Conservation (phyloP, 495 filamentous ascomycete genomes). For the Penicillium riverlandense region DNA sequence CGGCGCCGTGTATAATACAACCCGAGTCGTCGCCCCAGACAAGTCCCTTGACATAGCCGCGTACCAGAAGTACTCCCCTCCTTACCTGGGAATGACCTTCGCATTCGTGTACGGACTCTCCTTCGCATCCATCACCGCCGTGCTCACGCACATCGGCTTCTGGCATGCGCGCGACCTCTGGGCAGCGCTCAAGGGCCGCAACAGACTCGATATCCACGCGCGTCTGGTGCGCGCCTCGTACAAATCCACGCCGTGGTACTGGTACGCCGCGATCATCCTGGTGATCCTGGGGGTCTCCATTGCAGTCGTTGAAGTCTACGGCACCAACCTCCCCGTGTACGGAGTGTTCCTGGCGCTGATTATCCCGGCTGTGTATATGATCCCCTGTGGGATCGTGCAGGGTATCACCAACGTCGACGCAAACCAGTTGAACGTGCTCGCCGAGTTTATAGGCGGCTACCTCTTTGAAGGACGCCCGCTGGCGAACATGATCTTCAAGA, state of each 20-base stretch:
- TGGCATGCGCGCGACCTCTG: slow-evolving; percentile 54
- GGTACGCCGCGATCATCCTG: slow-evolving; percentile 70
- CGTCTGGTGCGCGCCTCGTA: slow-evolving; percentile 67
- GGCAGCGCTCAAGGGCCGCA: slow-evolving; percentile 33
- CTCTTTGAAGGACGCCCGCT: slow-evolving; percentile 73
- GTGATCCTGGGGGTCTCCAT: slow-evolving; percentile 70
- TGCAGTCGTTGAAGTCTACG: slow-evolving; percentile 74
- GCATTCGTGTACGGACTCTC: slow-evolving; percentile 75
- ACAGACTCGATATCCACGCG: slow-evolving; percentile 54
- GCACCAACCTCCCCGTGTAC: slow-evolving; percentile 75
- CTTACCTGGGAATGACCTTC: slow-evolving; percentile 76
- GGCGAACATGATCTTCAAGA: slow-evolving; percentile 77
- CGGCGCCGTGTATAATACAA: slow-evolving; percentile 70
- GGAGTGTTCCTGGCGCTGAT: slow-evolving; percentile 67
- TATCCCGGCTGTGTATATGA: slow-evolving; percentile 69
- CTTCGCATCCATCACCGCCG: slow-evolving; percentile 69
- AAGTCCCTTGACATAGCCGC: slow-evolving; percentile 65
- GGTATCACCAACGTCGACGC: slow-evolving; percentile 81
- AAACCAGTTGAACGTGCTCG: slow-evolving; percentile 45
- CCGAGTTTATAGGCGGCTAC: slow-evolving; percentile 45
- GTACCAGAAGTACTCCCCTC: slow-evolving; percentile 72
- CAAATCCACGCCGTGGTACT: slow-evolving; percentile 66
- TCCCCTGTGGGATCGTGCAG: slow-evolving; percentile 82
- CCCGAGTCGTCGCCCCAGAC: slow-evolving; percentile 61
- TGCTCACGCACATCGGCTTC: slow-evolving; percentile 54